Evolutionary conservation across 2,329 filamentous ascomycete species (phyloP), one percentile per base, ranked within the genome.

Genomic region (Elsinoe australis): DNA sequence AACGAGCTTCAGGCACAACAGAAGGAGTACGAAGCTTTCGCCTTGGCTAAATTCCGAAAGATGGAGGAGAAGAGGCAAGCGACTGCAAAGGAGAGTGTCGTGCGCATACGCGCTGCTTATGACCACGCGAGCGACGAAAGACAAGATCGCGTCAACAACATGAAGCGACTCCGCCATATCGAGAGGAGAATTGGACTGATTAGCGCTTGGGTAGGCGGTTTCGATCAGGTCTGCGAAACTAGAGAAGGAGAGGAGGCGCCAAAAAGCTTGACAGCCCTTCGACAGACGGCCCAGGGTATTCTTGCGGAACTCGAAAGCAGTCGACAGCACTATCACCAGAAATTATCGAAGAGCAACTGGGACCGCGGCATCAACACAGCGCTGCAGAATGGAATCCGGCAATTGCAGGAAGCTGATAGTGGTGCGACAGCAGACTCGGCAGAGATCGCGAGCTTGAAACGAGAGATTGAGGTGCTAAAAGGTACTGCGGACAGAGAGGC

Each of bases 1-100:
- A 95, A 94, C 57, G 89, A 96, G 64, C 78, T 98, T 49, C 88
- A 92, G 68, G 85, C 85, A 19, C 87, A 95, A 64, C 87, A 95
- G 62, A 94, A 88, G 64, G 86, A 96, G 49, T 83, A 83, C 3
- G 92, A 96, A 61, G 78, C 77, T 29, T 72, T 80, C 3, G 88
- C 87, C 42, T 90, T 90, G 57, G 74, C 78, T 57, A 96, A 96
- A 61, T 94, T 95, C 69, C 82, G 82, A 58, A 95, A 95, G 66
- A 87, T 94, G 57, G 79, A 78, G 49, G 87, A 92, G 61, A 95
- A 94, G 73, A 80, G 85, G 53, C 85, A 92, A 46, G 70, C 70
- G 6, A 76, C 87, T 10, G 74, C 83, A 4, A 80, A 81, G 8
- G 92, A 96, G 63, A 88, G 87, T 6, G 69, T 95, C 7, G 71